phyloP scores from a whole-genome alignment of 1,284 basidiomycete species.

The Irpex rosettiformis region DNA sequence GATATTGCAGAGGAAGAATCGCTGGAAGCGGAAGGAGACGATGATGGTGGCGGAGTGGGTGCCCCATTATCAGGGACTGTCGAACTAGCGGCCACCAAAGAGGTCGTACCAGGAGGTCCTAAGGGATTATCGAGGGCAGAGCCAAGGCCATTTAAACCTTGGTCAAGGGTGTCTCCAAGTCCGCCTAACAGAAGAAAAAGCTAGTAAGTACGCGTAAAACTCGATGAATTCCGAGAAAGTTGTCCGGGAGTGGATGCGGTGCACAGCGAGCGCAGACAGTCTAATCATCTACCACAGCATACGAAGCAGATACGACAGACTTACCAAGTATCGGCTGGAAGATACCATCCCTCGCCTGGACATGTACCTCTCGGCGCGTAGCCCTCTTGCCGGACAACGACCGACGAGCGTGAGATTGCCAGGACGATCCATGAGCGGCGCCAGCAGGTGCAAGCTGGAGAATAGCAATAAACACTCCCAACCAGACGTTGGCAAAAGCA shows the following conservation, averaged over 20 bases:
- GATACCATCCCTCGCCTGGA: slow-evolving; percentile 17
- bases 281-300: not conserved
- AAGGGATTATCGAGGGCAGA: not conserved
- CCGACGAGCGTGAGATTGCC: slow-evolving; percentile 39
- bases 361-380: slow-evolving; percentile 7
- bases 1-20: slow-evolving; percentile 4
- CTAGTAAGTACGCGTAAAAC: not conserved
- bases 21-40: not conserved
- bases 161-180: not conserved
- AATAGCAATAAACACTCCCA: slow-evolving; percentile 25
- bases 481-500: slow-evolving; percentile 16
- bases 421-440: slow-evolving; percentile 13
- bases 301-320: not conserved
- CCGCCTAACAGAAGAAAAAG: not conserved
- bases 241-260: not conserved
- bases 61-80: slow-evolving; percentile 1
- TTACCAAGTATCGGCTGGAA: slow-evolving; percentile 9
- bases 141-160: not conserved
- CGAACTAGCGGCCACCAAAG: slow-evolving; percentile 12
- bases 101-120: not conserved
- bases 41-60: not conserved
- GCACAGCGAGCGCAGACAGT: not conserved
- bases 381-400: slow-evolving; percentile 31
- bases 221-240: not conserved
- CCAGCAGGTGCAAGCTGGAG: slow-evolving; percentile 22